Evolutionary conservation across 2,329 filamentous ascomycete species (phyloP).

Genomic region (Neocucurbitaria cava): DNA sequence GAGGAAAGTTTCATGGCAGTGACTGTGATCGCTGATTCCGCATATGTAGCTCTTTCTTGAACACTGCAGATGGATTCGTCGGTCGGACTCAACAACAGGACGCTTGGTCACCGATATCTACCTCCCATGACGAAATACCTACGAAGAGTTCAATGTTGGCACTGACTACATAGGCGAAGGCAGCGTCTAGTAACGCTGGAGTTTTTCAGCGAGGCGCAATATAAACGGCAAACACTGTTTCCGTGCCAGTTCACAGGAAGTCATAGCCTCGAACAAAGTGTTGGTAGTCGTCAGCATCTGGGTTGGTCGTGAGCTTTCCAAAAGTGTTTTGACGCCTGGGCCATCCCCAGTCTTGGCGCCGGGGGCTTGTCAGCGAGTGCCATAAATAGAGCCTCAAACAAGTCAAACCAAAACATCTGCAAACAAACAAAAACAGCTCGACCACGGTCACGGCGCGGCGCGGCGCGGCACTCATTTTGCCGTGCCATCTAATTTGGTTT

Average conservation of each 20-base stretch:
- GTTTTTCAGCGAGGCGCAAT: constrained; percentile 1
- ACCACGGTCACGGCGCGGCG: background rate
- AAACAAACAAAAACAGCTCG: constrained; percentile 3
- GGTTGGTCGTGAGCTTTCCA: constrained; percentile 8
- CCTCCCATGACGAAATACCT: background rate
- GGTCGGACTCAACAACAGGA: background rate
- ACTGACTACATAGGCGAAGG: background rate
- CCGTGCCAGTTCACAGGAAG: constrained; percentile 4
- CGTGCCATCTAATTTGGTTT: background rate
- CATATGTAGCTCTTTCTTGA: constrained; percentile 3
- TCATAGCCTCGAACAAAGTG: background rate
- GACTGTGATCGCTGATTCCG: background rate
- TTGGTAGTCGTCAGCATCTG: constrained; percentile 2
- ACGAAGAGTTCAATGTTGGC: background rate
- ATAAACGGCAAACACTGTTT: constrained; percentile 1
- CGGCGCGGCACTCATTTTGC: background rate
- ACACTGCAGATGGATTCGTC: background rate
- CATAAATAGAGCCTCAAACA: constrained; percentile 31
- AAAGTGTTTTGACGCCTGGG: constrained; percentile 7
- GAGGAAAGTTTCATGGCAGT: background rate
- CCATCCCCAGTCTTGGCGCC: constrained; percentile 22
- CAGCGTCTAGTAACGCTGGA: background rate
- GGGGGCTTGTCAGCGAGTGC: constrained; percentile 30
- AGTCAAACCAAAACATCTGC: constrained; percentile 3
- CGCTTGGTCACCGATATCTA: constrained; percentile 2